phyloP scores from a whole-genome alignment of 2,329 filamentous ascomycete species.

The Colletotrichum salicis region DNA sequence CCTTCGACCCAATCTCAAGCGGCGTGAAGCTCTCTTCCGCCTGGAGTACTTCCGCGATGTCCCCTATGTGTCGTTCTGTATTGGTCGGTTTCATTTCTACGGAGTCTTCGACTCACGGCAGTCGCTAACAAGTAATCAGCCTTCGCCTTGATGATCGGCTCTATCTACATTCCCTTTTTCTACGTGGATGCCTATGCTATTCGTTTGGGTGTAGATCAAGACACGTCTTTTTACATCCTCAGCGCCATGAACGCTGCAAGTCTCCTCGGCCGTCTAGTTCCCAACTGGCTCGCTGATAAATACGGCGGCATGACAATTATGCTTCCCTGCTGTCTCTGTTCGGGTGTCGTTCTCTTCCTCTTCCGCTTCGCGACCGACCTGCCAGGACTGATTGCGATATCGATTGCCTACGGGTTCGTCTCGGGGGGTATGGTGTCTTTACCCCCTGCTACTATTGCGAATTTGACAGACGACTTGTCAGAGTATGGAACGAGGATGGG shows the following conservation, averaged over 20 bases:
- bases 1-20: slow-evolving; percentile 26
- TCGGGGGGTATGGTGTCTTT: slow-evolving; percentile 35
- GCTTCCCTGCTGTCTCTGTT: slow-evolving; percentile 28
- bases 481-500: slow-evolving; percentile 33
- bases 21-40: slow-evolving; percentile 23
- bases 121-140: not conserved
- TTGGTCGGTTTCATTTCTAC: slow-evolving; percentile 3
- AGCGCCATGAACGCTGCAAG: slow-evolving; percentile 36
- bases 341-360: slow-evolving; percentile 23
- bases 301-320: slow-evolving; percentile 33
- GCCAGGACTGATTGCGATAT: slow-evolving; percentile 29
- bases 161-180: slow-evolving; percentile 32
- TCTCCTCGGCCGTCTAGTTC: slow-evolving; percentile 34
- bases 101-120: too few relatives aligned
- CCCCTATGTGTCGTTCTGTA: slow-evolving; percentile 16
- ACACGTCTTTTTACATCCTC: slow-evolving; percentile 32
- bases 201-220: slow-evolving; percentile 18
- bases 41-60: slow-evolving; percentile 22
- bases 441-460: slow-evolving; percentile 31
- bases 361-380: slow-evolving; percentile 17
- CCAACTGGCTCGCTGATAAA: slow-evolving; percentile 35
- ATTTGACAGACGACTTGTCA: slow-evolving; percentile 26
- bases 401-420: slow-evolving; percentile 35
- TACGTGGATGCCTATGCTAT: slow-evolving; percentile 28
- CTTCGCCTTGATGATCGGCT: slow-evolving; percentile 29